These are phyloP conservation scores for Lentinula sp. DNA, from an alignment of 768 basidiomycete genomes.

Conservation along the genomic window DNA sequence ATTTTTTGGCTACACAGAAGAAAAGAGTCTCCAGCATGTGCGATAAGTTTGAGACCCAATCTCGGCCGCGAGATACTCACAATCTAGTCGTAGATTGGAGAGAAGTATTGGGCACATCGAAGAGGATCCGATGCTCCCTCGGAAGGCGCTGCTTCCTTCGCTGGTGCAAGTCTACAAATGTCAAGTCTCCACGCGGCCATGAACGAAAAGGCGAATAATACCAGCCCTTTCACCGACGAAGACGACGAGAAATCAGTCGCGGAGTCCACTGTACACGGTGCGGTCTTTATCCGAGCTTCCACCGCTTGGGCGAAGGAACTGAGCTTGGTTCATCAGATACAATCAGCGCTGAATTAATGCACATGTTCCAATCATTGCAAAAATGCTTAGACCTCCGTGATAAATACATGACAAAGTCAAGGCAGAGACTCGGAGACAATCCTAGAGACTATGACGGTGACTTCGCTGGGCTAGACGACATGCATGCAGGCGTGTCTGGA, in stretches of 20 bases:
- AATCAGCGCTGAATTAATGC: slow-evolving; percentile 40
- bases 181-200: slow-evolving; percentile 25
- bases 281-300: background rate
- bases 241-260: slow-evolving; percentile 19
- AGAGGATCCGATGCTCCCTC: slow-evolving; percentile 50
- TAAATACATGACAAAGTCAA: slow-evolving; percentile 87
- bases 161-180: slow-evolving; percentile 30
- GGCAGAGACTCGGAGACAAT: slow-evolving; percentile 92
- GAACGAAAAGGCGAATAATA: slow-evolving; percentile 10
- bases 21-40: slow-evolving; percentile 72
- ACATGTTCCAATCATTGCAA: slow-evolving; percentile 67
- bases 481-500: slow-evolving; percentile 57
- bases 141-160: slow-evolving; percentile 29
- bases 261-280: slow-evolving; percentile 13
- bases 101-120: slow-evolving; percentile 64
- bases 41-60: slow-evolving; percentile 15
- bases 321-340: slow-evolving; percentile 16
- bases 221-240: slow-evolving; percentile 21
- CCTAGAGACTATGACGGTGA: slow-evolving; percentile 84
- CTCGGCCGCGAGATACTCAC: background rate
- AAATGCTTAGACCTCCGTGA: slow-evolving; percentile 88
- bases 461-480: slow-evolving; percentile 64
- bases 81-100: slow-evolving; percentile 51
- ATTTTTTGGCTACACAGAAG: slow-evolving; percentile 76
- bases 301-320: background rate